Evolutionary conservation across 176 grass and related monocot genomes (phyloP).

Genomic region (Musa itinerans): DNA sequence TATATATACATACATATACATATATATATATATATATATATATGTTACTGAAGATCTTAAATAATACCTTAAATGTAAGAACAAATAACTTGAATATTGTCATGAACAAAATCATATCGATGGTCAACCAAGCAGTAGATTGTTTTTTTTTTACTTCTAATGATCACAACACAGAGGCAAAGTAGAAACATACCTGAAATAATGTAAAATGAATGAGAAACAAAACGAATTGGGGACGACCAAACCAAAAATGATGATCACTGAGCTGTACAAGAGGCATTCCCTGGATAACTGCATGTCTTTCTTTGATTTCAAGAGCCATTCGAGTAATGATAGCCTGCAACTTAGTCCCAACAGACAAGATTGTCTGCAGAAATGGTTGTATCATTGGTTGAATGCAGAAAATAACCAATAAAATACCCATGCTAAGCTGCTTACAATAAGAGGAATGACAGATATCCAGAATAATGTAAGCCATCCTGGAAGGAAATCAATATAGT

Average conservation of each 20-base stretch:
- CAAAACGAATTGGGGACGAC: conserved; percentile 49
- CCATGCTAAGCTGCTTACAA: conserved; percentile 30
- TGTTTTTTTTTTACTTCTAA: no score
- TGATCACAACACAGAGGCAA: background rate
- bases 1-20: no score
- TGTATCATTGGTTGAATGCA: background rate
- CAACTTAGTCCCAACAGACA: conserved; percentile 78
- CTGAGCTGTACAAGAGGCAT: conserved; percentile 95
- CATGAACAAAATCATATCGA: no score
- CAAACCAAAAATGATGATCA: conserved; percentile 90
- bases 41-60: no score
- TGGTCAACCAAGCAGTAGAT: no score
- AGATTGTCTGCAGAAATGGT: conserved; percentile 52
- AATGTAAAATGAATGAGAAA: conserved; percentile 93
- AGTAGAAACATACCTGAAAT: conserved; percentile 45
- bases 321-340: conserved; percentile 93
- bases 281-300: conserved; percentile 90
- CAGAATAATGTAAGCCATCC: conserved; percentile 75
- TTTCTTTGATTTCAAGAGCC: conserved; percentile 91
- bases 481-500: conserved; percentile 18
- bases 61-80: no score
- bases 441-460: conserved; percentile 74
- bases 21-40: no score
- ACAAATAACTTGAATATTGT: no score
- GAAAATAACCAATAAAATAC: background rate